Percentiles rank a stretch among this genome's conserved stretches.
phyloP scores from a whole-genome alignment of 345 rosid species.

The Populus alba region DNA sequence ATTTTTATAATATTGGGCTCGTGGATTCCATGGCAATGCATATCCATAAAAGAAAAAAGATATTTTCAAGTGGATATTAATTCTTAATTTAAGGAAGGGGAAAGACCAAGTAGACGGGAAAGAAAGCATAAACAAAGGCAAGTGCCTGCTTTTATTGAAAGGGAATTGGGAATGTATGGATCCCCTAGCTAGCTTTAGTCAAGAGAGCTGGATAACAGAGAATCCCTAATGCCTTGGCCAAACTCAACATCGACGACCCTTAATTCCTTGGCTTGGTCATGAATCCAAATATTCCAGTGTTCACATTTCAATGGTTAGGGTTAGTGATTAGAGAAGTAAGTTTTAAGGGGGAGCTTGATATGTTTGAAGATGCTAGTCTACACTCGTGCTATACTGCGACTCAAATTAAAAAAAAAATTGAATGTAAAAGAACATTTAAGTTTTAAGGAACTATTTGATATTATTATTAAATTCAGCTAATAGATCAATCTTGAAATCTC shows the following conservation, averaged over 20 bases:
- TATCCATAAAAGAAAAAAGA: not conserved
- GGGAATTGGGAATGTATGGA: not conserved
- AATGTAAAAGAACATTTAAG: too few relatives aligned
- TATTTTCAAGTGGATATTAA: not conserved
- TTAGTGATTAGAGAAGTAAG: too few relatives aligned
- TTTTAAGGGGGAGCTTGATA: too few relatives aligned
- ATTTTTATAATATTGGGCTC: not conserved
- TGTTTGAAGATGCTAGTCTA: too few relatives aligned
- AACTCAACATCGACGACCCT: too few relatives aligned
- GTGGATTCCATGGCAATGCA: slow-evolving; percentile 10
- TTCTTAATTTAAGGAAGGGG: slow-evolving; percentile 2
- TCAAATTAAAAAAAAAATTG: too few relatives aligned
- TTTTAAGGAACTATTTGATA: accelerated
- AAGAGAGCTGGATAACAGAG: not conserved
- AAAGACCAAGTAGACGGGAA: not conserved
- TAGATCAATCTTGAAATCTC: too few relatives aligned
- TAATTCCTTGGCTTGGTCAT: not conserved
- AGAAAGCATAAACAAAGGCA: not conserved
- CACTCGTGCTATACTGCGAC: too few relatives aligned
- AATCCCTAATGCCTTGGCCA: too few relatives aligned
- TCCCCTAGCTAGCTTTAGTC: not conserved
- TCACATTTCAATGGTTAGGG: too few relatives aligned
- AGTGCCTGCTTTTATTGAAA: not conserved
- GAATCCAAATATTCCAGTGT: too few relatives aligned
- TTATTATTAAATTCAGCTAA: too few relatives aligned